Evolutionary conservation across 345 rosid genomes (phyloP).

Genomic region (Dimocarpus longan): DNA sequence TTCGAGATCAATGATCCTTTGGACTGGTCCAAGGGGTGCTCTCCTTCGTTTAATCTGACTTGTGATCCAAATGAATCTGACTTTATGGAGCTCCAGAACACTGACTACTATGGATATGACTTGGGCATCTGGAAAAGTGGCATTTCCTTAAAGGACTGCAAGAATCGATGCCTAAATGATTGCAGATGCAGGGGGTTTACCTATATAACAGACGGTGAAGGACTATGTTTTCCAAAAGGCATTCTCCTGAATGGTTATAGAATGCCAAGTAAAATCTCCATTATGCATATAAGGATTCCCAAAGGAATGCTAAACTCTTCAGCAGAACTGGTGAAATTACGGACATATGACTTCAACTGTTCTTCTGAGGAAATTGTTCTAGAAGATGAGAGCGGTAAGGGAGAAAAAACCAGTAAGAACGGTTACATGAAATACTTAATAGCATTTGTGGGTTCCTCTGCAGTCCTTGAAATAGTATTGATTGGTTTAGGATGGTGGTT

Average conservation of each 20-base stretch:
- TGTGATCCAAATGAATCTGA: slow-evolving; percentile 23
- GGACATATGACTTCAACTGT: slow-evolving; percentile 13
- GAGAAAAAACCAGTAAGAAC: slow-evolving; percentile 4
- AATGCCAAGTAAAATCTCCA: slow-evolving; percentile 1
- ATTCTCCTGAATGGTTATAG: slow-evolving; percentile 21
- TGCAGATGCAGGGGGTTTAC: slow-evolving; percentile 32
- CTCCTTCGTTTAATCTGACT: slow-evolving; percentile 21
- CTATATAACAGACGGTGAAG: slow-evolving; percentile 24
- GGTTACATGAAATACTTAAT: slow-evolving; percentile 21
- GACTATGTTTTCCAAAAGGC: slow-evolving; percentile 24
- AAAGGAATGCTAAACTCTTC: slow-evolving; percentile 9
- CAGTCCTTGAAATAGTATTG: slow-evolving; percentile 9
- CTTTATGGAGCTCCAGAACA: slow-evolving; percentile 11
- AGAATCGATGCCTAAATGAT: slow-evolving; percentile 21
- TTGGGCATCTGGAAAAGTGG: background rate
- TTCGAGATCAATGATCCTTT: slow-evolving; percentile 20
- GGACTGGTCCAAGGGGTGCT: slow-evolving; percentile 35
- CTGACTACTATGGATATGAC: slow-evolving; percentile 30
- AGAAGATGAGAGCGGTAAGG: background rate
- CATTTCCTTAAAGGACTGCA: slow-evolving; percentile 13
- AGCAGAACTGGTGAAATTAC: no score
- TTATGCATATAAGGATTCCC: slow-evolving; percentile 24
- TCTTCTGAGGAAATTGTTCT: slow-evolving; percentile 9
- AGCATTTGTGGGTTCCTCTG: slow-evolving; percentile 17
- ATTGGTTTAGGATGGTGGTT: slow-evolving; percentile 23